Base-by-base conservation (phyloP, 1,139 yeast species). In the Nematodospora anomalae region DNA sequence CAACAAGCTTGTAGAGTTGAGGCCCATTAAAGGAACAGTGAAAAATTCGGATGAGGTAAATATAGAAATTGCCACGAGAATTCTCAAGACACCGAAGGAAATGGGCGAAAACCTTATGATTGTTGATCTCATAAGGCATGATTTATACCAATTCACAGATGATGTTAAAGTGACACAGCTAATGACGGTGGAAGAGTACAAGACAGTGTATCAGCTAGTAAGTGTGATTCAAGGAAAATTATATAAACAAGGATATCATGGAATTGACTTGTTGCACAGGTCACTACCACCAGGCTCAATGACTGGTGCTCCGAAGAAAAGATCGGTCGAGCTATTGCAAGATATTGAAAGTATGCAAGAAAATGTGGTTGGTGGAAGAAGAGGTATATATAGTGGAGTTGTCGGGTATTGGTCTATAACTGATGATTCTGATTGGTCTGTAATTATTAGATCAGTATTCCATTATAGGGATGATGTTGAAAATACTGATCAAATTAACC, bases 231-330 rank as follows among this genome's bases (percentile, higher is more conserved):
- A 71, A 38, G 97, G 97, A 1, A 58, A 67, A 16, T 66, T 82
- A 12, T 46, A 60, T 9, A 51, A 53, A 12, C 43, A 52, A 2
- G 59, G 59, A 0, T 82, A 74, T 51, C 67, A 73, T 20, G 98
- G 97, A 0, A 68, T 89, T 28, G 97, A 92, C 55, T 68, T 90
- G 4, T 68, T 92, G 13, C 76, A 80, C 16, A 79, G 79, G 41
- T 80, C 96, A 0, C 65, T 94, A 25, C 98, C 99, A 2, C 97
- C 99, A 0, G 99, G 99, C 0, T 90, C 97, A 2, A 94, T 94
- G 99, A 94, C 99, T 0, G 99, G 99, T 3, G 98, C 99, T 0
- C 99, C 99, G 1, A 94, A 94, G 62, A 85, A 83, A 52, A 73
- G 96, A 40, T 87, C 97, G 0, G 96, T 92, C 3, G 94, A 90